Evolutionary conservation across 1,139 yeast genomes (phyloP).

Genomic region (Saccharomyces hybrid): DNA sequence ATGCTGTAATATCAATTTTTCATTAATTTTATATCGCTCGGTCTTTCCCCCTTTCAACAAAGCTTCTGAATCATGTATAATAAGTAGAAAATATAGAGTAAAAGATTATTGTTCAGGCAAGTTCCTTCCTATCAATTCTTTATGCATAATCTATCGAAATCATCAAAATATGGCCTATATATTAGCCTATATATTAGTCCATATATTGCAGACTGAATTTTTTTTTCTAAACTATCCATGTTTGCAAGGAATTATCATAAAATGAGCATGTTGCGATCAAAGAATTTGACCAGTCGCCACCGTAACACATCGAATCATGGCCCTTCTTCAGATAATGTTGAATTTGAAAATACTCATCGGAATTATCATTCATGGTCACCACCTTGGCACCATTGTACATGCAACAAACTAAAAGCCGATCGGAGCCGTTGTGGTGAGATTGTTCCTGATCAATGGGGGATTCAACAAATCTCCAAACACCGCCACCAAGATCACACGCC

Average conservation of each 20-base stretch:
- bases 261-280: constrained; percentile 78
- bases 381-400: constrained; percentile 94
- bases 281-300: constrained; percentile 74
- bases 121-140: background rate
- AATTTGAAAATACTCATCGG: constrained; percentile 33
- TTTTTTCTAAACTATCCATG: constrained; percentile 41
- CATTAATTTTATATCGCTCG: background rate
- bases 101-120: background rate
- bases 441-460: constrained; percentile 38
- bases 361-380: constrained; percentile 32
- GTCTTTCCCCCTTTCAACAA: background rate
- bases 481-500: constrained; percentile 67
- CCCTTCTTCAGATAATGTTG: constrained; percentile 50
- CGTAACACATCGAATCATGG: constrained; percentile 91
- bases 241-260: constrained; percentile 74
- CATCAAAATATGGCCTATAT: background rate
- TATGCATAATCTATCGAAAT: background rate
- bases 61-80: background rate
- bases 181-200: background rate
- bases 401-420: constrained; percentile 66
- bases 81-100: background rate
- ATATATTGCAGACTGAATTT: background rate
- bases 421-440: constrained; percentile 6
- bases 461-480: constrained; percentile 88
- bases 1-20: background rate